These are phyloP conservation scores for Isoetes taiwanensis DNA, from an alignment of 75 land plant genomes.

Conservation along the genomic window DNA sequence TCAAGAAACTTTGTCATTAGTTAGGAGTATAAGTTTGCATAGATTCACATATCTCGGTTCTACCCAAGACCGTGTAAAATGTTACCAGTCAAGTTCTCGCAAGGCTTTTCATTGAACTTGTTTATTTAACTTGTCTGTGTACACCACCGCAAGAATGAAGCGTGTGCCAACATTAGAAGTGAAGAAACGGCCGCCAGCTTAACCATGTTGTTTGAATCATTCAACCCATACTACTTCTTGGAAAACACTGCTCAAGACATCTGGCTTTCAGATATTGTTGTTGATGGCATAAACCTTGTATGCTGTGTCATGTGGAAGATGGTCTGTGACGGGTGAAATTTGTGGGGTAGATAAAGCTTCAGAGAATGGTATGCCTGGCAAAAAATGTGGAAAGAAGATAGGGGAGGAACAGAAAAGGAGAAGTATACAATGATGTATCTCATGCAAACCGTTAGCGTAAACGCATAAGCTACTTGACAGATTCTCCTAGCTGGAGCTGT, in stretches of 20 bases:
- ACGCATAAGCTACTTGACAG: no score
- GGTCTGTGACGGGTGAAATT: constrained; percentile 94
- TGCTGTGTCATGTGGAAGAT: constrained; percentile 63
- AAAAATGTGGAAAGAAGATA: no score
- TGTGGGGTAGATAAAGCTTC: no score
- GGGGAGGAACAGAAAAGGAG: no score
- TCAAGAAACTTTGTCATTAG: constrained; percentile 54
- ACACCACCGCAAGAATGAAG: constrained; percentile 96
- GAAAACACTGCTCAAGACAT: constrained; percentile 61
- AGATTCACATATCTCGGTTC: constrained; percentile 94
- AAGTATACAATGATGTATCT: no score
- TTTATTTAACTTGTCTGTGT: constrained; percentile 37
- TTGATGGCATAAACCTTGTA: constrained; percentile 87
- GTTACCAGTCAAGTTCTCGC: not conserved
- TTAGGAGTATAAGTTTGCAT: constrained; percentile 74
- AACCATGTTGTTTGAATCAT: constrained; percentile 80
- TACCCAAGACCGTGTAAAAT: constrained; percentile 97
- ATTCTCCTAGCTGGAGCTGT: no score
- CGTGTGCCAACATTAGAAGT: constrained; percentile 66
- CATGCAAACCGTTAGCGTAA: no score
- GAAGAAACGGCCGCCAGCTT: constrained; percentile 70
- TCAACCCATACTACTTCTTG: constrained; percentile 65
- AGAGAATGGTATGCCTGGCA: no score
- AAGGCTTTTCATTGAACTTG: no score
- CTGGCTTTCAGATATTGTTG: constrained; percentile 81